These are phyloP conservation scores for Tetrapisispora arboricola DNA, from an alignment of 805 yeast genomes.

Conservation along the genomic window DNA sequence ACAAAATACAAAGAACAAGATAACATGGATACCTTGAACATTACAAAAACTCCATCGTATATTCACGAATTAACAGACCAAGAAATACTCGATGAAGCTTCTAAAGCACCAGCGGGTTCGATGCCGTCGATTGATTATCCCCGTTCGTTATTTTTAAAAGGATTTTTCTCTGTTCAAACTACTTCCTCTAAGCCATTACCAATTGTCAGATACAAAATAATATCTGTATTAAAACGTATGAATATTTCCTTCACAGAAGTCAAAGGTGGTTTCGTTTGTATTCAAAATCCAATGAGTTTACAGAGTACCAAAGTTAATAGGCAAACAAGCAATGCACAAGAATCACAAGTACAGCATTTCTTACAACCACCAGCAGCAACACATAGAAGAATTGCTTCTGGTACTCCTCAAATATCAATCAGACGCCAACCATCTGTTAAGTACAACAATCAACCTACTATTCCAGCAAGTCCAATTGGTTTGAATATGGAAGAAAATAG, in stretches of 20 bases:
- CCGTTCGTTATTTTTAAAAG: conserved; percentile 80
- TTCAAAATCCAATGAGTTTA: conserved; percentile 13
- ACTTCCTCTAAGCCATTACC: conserved; percentile 90
- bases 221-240: conserved; percentile 60
- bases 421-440: conserved; percentile 28
- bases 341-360: conserved; percentile 4
- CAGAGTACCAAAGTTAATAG: neutral
- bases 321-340: neutral
- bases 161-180: conserved; percentile 89
- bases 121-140: conserved; percentile 96
- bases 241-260: conserved; percentile 82
- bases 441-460: conserved; percentile 26
- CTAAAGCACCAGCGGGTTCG: conserved; percentile 56
- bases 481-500: conserved; percentile 3
- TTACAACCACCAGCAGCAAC: conserved; percentile 9
- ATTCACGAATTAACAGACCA: conserved; percentile 32
- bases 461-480: conserved; percentile 44
- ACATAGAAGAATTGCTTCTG: conserved; percentile 17
- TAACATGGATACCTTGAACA: neutral
- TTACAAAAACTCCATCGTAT: conserved; percentile 1
- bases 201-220: conserved; percentile 74
- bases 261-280: conserved; percentile 86
- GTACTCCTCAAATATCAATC: conserved; percentile 23
- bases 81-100: conserved; percentile 38
- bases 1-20: neutral